Evolutionary conservation across 768 basidiomycete genomes (phyloP), one percentile per base, ranked within the genome.

Genomic region (Macrolepiota fuliginosa): DNA sequence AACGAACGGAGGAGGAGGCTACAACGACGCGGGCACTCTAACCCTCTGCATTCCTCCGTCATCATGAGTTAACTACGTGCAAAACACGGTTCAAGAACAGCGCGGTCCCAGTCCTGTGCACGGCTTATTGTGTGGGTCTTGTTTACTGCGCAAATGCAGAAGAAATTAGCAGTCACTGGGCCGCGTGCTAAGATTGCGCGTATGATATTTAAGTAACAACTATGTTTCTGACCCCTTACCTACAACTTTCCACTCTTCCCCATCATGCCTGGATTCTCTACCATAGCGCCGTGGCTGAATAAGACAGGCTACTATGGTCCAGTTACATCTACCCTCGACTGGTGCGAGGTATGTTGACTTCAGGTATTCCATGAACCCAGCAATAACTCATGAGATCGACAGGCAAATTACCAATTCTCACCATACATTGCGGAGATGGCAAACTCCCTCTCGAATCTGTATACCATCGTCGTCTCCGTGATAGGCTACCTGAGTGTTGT

Each of bases 331-430:
- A 89, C 88, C 2, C 72, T 90, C 22, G 88, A 90, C 68, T 90
- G 88, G 88, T 90, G 89, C 66, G 88, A 90, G 78, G 88, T 77
- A 72, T 56, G 68, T 67, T 29, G n/a, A 22, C 40, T 59, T 15
- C 19, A 25, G 19, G n/a, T 5, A 50, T 40, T 39, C 15, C 9
- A 29, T 29, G 5, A 15, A 46, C 3, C 17, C 12, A 17, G 40
- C 19, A n/a, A 19, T 4, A 17, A 9, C 54, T 27, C 19, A 65
- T 56, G 50, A 37, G 40, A 52, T 50, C 29, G n/a, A 47, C 66
- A 93, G 86, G 78, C 81, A 54, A 94, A 92, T 70, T 90, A 92
- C 72, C 86, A 89, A 69, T 89, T 90, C 73, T 85, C 88, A 3
- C 82, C 83, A 15, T 90, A 90, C 68, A 81, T 94, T 53, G 91